These are phyloP conservation scores for Panicum miliaceum DNA, from an alignment of 176 grass and related monocot genomes.

Conservation along the genomic window DNA sequence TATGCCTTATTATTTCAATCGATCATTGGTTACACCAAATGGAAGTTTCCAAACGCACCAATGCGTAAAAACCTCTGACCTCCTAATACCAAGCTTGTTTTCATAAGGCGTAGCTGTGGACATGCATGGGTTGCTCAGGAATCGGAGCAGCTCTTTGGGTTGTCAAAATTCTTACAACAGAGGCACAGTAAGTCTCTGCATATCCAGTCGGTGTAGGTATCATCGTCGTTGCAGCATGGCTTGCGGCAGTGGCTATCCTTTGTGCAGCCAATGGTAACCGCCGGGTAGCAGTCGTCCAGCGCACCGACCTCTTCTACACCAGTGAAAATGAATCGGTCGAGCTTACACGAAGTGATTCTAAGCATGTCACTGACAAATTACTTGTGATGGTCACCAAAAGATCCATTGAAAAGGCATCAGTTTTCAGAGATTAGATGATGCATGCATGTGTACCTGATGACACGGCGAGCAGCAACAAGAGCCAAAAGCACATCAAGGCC, in stretches of 20 bases:
- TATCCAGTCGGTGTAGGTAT: neutral
- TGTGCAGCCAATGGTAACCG: too few species aligned
- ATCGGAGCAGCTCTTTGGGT: neutral
- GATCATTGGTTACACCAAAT: neutral
- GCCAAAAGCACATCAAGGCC: conserved; percentile 6
- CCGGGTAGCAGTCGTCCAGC: too few species aligned
- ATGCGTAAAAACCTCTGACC: neutral
- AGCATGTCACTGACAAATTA: too few species aligned
- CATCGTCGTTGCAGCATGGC: neutral
- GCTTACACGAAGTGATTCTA: too few species aligned
- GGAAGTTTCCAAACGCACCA: neutral
- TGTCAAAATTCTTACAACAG: neutral
- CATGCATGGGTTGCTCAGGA: neutral
- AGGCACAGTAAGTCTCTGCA: neutral
- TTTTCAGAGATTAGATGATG: too few species aligned
- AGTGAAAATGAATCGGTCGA: too few species aligned
- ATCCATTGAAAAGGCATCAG: too few species aligned
- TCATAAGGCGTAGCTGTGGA: neutral
- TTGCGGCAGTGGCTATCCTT: too few species aligned
- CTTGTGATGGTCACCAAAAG: too few species aligned
- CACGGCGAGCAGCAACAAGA: conserved; percentile 3
- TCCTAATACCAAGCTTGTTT: neutral
- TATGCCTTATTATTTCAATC: neutral
- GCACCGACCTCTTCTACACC: too few species aligned
- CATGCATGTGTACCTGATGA: neutral